Evolutionary conservation across 225 moss, liverwort and hornwort genomes (phyloP), one percentile per base, ranked within the genome.

Genomic region (Physcomitrium patens): DNA sequence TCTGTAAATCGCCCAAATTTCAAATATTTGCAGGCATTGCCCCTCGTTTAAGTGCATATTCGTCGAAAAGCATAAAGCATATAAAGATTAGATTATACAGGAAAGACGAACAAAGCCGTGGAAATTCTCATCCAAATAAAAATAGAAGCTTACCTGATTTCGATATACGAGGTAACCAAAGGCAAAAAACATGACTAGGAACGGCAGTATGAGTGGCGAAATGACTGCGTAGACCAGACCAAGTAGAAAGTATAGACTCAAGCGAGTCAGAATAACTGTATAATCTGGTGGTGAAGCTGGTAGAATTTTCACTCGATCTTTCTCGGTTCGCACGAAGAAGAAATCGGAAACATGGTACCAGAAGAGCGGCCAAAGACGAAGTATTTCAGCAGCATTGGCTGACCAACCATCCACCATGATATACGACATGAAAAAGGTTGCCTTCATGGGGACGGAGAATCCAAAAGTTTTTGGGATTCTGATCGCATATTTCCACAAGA

Each of bases 401-500:
- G 92, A 81, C 96, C 96, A 96, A 14, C 94, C 93, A 81, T 84
- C 80, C 46, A 93, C 76, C 90, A 96, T 73, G 9, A 92, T 92
- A 52, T 92, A 93, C 2, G 89, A 85, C 76, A 96, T 96, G 49
- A 96, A 96, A 71, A 96, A 96, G 46, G 90, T 81, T 45, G 93
- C 84, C 76, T 92, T 91, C 86, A 86, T 87, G 26, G 96, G 90
- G 12, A 96, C 85, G 63, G 80, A 71, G 48, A 79, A 69, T 67
- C 92, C 96, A 60, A 96, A 88, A 52, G 84, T 75, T 46, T 63
- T 82, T 2, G 96, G 93, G 60, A 94, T 92, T 63, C 96, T 96
- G 80, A 42, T 67, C 74, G 68, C 48, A 73, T 48, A 61, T 48
- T 0, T 41, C 31, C 65, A 68, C 60, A 67, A 46, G 8, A 43